Base-by-base conservation (phyloP, 345 rosid species). In the Pistacia atlantica region DNA sequence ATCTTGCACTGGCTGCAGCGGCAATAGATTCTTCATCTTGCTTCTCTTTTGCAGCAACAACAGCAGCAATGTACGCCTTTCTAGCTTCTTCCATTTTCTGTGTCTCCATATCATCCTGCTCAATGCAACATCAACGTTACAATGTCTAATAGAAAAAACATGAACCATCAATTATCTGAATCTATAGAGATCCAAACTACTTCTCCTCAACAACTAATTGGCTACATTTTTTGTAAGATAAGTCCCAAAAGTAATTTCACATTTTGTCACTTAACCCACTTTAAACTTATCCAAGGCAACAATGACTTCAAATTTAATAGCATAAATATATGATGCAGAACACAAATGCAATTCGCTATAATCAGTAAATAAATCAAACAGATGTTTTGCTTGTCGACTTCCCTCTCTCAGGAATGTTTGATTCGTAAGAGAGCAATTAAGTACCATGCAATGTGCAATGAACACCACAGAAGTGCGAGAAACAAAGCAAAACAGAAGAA, bases 1-100 rank as follows among this genome's bases (percentile, higher is more conserved):
- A 78, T 83, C 99, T 87, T 62, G 96, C 92, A 28, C 85, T 78
- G 67, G 91, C 86, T 37, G 97, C 99, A 75, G 90, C 84, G 74
- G 86, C 91, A 51, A 91, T 64, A 51, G 99, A 93, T 81, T 86
- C 94, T 81, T 91, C 99, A 74, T 94, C 97, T 86, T 86, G 92
- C 78, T 78, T 86, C 80, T 94, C 91, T 81, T 89, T 92, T 59
- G 91, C 94, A 2, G 80, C 75, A 18, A 84, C 89, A 83, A 92
- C 83, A 20, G 99, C 97, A 69, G 86, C 83, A 71, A 86, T 57
- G 73, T 93, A 96, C 12, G 94, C 92, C 82, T 81, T 65, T 77
- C 92, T 87, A 52, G 97, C 98, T 82, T 91, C 94, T 87, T 96
- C 97, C 90, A 94, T 85, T 79, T 87, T 80, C 76, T 80, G 84